Conservation (phyloP, 1,284 basidiomycete genomes). For the Trichosporon faecale region DNA sequence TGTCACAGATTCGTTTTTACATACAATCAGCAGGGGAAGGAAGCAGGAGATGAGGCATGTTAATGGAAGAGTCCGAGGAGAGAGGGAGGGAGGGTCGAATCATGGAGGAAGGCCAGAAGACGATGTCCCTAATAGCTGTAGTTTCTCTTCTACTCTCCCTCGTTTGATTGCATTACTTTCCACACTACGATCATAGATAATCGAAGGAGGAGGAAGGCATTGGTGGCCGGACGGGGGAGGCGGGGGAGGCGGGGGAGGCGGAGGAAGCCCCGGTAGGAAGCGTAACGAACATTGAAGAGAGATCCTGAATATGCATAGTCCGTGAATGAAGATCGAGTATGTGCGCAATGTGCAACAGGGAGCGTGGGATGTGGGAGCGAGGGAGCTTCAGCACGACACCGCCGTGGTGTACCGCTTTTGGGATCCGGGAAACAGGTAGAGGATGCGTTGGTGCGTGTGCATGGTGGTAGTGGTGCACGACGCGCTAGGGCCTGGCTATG, state of each 20-base stretch:
- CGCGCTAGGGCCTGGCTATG: not conserved
- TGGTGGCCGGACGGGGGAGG: not conserved
- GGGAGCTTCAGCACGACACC: not conserved
- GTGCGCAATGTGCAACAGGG: not conserved
- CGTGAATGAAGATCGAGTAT: not conserved
- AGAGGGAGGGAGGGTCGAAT: not conserved
- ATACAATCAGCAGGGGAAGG: not conserved
- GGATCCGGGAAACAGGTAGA: not conserved
- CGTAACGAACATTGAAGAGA: not conserved
- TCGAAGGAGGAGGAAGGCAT: not conserved
- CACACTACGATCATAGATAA: not conserved
- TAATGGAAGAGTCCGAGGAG: not conserved
- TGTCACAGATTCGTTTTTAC: not conserved
- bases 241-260: not conserved
- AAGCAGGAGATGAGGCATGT: not conserved
- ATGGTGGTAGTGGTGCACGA: not conserved
- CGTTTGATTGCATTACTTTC: not conserved
- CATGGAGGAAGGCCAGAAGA: not conserved
- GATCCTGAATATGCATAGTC: slow-evolving; percentile 2
- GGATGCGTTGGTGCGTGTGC: not conserved
- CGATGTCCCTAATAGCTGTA: not conserved
- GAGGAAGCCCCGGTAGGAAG: not conserved
- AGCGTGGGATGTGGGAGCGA: not conserved
- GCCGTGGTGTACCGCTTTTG: not conserved
- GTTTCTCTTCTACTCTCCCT: not conserved